phyloP scores from a whole-genome alignment of 257 asterid genomes.

The Primulina eburnea region DNA sequence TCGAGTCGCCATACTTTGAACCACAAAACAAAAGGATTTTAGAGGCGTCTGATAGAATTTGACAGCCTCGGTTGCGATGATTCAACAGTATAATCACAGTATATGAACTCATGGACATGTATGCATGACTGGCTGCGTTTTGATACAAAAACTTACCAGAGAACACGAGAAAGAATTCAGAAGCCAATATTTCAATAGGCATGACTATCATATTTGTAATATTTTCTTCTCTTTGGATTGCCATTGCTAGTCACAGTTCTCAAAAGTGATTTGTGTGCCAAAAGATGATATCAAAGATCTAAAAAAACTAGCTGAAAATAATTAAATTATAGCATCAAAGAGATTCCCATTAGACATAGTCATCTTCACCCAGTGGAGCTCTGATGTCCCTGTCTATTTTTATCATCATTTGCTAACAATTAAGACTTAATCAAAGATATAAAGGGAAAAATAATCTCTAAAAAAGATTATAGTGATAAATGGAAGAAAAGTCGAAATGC shows the following conservation, averaged over 20 bases:
- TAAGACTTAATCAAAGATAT: neutral
- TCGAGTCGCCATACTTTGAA: neutral
- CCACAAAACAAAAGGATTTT: too few relatives aligned
- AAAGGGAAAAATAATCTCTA: neutral
- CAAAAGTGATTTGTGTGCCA: too few relatives aligned
- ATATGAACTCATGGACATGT: neutral
- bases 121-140: neutral
- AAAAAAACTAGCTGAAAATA: neutral
- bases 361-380: slow-evolving; percentile 39
- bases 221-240: too few relatives aligned
- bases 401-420: slow-evolving; percentile 27
- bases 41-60: neutral
- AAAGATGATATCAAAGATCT: too few relatives aligned
- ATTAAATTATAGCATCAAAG: slow-evolving; percentile 52
- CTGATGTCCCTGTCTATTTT: slow-evolving; percentile 87
- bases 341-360: slow-evolving; percentile 71
- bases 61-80: neutral
- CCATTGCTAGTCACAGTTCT: too few relatives aligned
- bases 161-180: neutral
- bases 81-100: neutral
- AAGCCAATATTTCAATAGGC: too few relatives aligned
- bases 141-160: too few relatives aligned
- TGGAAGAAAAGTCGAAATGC: neutral
- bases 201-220: too few relatives aligned
- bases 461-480: too few relatives aligned